Conservation (phyloP, 2,329 filamentous ascomycete genomes). For the Ceratocystis huliohia region DNA sequence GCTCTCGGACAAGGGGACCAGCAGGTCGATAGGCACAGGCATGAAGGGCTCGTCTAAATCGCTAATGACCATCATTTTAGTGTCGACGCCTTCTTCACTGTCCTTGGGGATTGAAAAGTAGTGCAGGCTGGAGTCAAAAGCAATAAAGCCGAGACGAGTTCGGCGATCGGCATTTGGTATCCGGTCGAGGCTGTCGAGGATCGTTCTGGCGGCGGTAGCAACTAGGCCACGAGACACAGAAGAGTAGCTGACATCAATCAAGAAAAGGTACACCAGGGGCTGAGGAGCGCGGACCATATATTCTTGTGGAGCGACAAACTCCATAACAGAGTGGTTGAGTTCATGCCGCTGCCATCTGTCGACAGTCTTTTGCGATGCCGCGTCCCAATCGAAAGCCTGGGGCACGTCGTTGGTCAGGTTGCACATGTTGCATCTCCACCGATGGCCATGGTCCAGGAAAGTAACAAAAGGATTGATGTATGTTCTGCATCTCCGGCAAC, state of each 20-base stretch:
- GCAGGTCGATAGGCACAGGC: constrained; percentile 78
- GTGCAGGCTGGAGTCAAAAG: constrained; percentile 85
- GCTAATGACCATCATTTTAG: constrained; percentile 85
- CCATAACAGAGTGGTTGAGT: constrained; percentile 90
- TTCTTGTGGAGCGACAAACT: constrained; percentile 95
- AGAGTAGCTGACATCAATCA: constrained; percentile 87
- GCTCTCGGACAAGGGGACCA: constrained; percentile 81
- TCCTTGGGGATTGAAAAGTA: constrained; percentile 94
- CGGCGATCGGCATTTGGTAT: constrained; percentile 96
- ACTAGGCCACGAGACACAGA: constrained; percentile 81
- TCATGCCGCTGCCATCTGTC: constrained; percentile 88
- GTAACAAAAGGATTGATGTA: constrained; percentile 98
- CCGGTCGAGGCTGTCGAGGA: constrained; percentile 84
- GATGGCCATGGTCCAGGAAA: constrained; percentile 91
- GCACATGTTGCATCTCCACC: constrained; percentile 99
- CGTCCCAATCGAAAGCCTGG: constrained; percentile 98
- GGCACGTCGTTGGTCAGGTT: constrained; percentile 97
- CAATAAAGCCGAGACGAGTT: constrained; percentile 86
- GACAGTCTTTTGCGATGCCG: constrained; percentile 75
- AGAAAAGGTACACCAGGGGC: constrained; percentile 87
- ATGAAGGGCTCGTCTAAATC: constrained; percentile 94
- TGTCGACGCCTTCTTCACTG: constrained; percentile 68
- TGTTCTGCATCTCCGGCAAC: constrained; percentile 86
- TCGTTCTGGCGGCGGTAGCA: constrained; percentile 83
- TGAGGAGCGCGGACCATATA: constrained; percentile 98